A percentile compares a stretch with the other conserved stretches of the same genome.
Conservation (phyloP, 371 early-diverging fungal species). For the Lichtheimia corymbifera region DNA sequence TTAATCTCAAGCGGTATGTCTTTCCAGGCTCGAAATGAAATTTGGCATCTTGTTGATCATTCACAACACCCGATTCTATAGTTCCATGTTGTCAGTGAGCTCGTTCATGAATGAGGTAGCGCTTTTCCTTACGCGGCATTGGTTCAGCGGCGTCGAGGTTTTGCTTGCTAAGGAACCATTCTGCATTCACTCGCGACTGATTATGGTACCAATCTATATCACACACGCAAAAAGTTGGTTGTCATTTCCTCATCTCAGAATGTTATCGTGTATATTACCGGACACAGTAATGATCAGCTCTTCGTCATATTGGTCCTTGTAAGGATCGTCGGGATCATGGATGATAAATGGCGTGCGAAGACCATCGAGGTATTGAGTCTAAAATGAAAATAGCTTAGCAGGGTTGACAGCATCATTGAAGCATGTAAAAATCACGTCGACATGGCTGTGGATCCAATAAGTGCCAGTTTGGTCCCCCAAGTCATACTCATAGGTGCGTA, state of each 20-base stretch:
- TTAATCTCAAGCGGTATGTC: conserved; percentile 36
- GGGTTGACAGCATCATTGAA: neutral
- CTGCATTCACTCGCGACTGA: conserved; percentile 38
- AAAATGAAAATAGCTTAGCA: neutral
- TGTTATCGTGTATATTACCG: conserved; percentile 16
- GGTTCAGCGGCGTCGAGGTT: conserved; percentile 61
- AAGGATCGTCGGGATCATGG: conserved; percentile 52
- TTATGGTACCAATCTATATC: conserved; percentile 63
- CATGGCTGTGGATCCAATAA: conserved; percentile 78
- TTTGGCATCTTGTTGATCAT: conserved; percentile 31
- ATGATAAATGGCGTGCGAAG: conserved; percentile 73
- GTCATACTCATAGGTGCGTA: conserved; percentile 64
- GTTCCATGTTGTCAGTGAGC: neutral
- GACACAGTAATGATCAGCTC: conserved; percentile 63
- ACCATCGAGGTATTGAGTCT: conserved; percentile 79
- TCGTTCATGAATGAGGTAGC: neutral
- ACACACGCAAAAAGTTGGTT: neutral
- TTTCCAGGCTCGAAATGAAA: conserved; percentile 27
- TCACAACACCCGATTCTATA: conserved; percentile 47
- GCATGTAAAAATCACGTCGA: conserved; percentile 10
- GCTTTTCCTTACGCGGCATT: conserved; percentile 6
- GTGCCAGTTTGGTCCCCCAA: conserved; percentile 63
- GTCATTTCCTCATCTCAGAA: neutral
- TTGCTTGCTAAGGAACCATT: conserved; percentile 45
- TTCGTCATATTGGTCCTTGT: conserved; percentile 55